Evolutionary conservation across 345 rosid species (phyloP), one percentile per base, ranked within the genome.

Genomic region (Populus nigra): DNA sequence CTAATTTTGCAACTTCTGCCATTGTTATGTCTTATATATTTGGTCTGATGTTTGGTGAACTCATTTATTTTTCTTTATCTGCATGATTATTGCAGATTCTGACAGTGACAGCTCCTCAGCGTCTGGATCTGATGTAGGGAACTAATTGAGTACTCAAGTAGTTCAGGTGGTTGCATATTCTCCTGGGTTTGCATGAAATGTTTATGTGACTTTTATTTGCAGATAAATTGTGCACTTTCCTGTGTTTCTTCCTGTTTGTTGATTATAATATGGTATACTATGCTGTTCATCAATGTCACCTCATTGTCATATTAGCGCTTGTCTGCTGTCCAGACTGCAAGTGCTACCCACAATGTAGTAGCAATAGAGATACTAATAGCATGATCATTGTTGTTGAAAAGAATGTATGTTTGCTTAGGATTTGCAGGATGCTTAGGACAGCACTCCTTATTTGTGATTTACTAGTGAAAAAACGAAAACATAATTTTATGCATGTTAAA

Each of bases 41-140:
- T 49, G 35, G 55, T n/a, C 4, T 36, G 16, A 8, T 67, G 23
- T 36, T 36, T 36, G 12, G 38, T 35, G 39, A 67, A 31, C 17
- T 35, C 50, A n/a, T 59, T 59, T 59, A 23, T 59, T 59, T 59
- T 59, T 59, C 29, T n/a, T 59, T 59, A 23, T 10, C 65, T 83
- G 68, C 57, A 70, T 74, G 49, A 27, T 73, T 62, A n/a, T 77
- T 86, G 85, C 91, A 91, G 97, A 93, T 81, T 92, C 98, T 47
- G 99, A 96, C 83, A 91, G 93, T 65, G 98, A 92, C 47, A 92
- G 92, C 81, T 90, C 97, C 82, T 94, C 98, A 11, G 89, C 90
- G 27, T 91, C 98, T 80, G 98, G 90, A 72, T 93, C 98, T 85
- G 98, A 93, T 81, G 87, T 81, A 67, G 88, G 89, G 73, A 86